phyloP scores from a whole-genome alignment of 2,329 filamentous ascomycete genomes.

The Scleromitrula shiraiana region DNA sequence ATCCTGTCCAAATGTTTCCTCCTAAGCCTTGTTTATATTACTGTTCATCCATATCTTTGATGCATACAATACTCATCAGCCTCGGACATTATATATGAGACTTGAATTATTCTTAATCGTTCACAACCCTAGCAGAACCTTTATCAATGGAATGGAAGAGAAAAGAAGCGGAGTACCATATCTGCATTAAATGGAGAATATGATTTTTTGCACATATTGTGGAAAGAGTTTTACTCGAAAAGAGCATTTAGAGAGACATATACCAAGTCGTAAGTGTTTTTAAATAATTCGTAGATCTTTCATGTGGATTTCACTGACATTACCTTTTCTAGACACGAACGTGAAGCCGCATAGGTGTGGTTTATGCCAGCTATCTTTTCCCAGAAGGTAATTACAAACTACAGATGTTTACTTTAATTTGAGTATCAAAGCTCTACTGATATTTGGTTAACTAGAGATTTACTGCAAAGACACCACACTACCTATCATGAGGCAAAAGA shows the following conservation, averaged over 20 bases:
- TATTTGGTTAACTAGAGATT: slow-evolving; percentile 33
- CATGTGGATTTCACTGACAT: background rate
- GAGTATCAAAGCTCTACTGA: slow-evolving; percentile 14
- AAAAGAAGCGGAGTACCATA: background rate
- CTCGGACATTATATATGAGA: background rate
- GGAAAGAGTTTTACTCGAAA: slow-evolving; percentile 48
- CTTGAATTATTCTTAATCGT: background rate
- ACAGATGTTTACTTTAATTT: background rate
- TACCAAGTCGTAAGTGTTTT: slow-evolving; percentile 40
- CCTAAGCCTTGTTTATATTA: background rate
- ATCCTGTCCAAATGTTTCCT: background rate
- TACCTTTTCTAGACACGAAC: slow-evolving; percentile 39
- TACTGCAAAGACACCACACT: slow-evolving; percentile 42
- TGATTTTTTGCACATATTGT: slow-evolving; percentile 46
- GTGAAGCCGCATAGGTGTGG: slow-evolving; percentile 45
- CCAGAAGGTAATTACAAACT: slow-evolving; percentile 35
- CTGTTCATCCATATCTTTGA: background rate
- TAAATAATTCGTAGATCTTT: background rate
- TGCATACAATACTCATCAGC: background rate
- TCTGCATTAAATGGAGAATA: slow-evolving; percentile 16
- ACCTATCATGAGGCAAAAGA: slow-evolving; percentile 45
- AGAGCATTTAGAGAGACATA: slow-evolving; percentile 48
- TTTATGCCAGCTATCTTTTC: slow-evolving; percentile 42
- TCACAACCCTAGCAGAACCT: slow-evolving; percentile 2
- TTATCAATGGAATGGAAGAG: slow-evolving; percentile 6